Percentiles rank a stretch among this genome's conserved stretches.
phyloP scores from a whole-genome alignment of 2,329 filamentous ascomycete genomes.

The Hirsutella rhossiliensis region DNA sequence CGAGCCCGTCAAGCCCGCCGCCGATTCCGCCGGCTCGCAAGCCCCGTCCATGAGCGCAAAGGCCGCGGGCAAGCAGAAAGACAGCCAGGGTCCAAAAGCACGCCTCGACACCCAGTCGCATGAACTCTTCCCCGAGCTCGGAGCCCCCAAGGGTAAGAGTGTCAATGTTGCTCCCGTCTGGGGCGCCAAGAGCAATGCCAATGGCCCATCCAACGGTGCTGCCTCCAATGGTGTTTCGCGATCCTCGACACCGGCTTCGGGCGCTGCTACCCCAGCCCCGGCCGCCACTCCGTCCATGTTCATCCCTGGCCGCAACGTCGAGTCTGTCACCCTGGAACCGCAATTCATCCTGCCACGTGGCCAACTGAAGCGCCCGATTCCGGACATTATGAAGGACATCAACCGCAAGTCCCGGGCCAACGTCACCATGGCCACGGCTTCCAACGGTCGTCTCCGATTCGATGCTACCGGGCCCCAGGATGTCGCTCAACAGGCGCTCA shows the following conservation, averaged over 20 bases:
- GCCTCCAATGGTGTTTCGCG: slow-evolving; percentile 44
- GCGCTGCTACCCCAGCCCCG: slow-evolving; percentile 30
- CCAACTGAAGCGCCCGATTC: slow-evolving; percentile 73
- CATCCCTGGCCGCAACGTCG: slow-evolving; percentile 73
- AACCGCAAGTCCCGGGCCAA: slow-evolving; percentile 84
- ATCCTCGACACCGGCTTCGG: slow-evolving; percentile 51
- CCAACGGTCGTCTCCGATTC: slow-evolving; percentile 64
- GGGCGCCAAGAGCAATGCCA: slow-evolving; percentile 55
- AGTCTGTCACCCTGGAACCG: slow-evolving; percentile 61
- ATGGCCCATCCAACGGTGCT: slow-evolving; percentile 41
- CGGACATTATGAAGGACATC: slow-evolving; percentile 80
- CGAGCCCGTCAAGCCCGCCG: slow-evolving; percentile 42
- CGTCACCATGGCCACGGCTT: slow-evolving; percentile 64
- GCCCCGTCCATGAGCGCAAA: slow-evolving; percentile 44
- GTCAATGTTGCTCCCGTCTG: slow-evolving; percentile 61
- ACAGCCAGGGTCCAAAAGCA: slow-evolving; percentile 29
- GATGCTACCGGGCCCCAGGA: slow-evolving; percentile 77
- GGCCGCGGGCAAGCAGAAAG: slow-evolving; percentile 57
- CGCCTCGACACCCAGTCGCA: slow-evolving; percentile 72
- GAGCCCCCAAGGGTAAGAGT: slow-evolving; percentile 54
- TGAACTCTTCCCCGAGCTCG: slow-evolving; percentile 88
- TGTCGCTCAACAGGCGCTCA: slow-evolving; percentile 75
- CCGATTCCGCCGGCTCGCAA: slow-evolving; percentile 33
- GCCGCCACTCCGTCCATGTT: slow-evolving; percentile 40
- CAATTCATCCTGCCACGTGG: slow-evolving; percentile 63